Percentiles rank a stretch among this genome's conserved stretches.
phyloP scores from a whole-genome alignment of 495 filamentous ascomycete species.

The Aeminium ludgeri region DNA sequence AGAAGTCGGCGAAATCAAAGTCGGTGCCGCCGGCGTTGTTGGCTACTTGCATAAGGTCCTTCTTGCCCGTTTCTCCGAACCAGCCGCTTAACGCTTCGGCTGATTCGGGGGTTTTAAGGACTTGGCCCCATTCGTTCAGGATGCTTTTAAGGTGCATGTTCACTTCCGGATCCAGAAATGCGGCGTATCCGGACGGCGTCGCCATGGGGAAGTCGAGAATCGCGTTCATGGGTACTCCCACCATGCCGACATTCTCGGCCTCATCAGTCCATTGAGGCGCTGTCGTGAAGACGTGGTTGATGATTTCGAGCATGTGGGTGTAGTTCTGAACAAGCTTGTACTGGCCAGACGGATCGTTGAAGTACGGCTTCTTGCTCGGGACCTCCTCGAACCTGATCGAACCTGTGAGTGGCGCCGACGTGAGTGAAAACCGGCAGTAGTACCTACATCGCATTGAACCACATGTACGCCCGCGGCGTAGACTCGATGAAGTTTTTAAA shows the following conservation, averaged over 20 bases:
- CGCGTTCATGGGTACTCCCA: slow-evolving; percentile 51
- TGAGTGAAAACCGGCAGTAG: background rate
- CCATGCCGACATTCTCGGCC: slow-evolving; percentile 37
- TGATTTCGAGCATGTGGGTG: slow-evolving; percentile 42
- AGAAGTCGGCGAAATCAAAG: slow-evolving; percentile 36
- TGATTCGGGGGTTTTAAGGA: slow-evolving; percentile 35
- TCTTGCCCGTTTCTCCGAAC: slow-evolving; percentile 37
- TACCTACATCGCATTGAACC: slow-evolving; percentile 21
- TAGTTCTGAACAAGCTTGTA: slow-evolving; percentile 43
- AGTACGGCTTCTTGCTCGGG: slow-evolving; percentile 39
- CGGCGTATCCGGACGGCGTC: slow-evolving; percentile 46
- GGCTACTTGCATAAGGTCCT: slow-evolving; percentile 32
- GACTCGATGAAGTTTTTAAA: slow-evolving; percentile 33
- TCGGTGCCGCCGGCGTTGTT: slow-evolving; percentile 28
- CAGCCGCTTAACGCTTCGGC: slow-evolving; percentile 46
- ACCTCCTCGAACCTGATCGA: slow-evolving; percentile 52
- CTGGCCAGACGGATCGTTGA: slow-evolving; percentile 40
- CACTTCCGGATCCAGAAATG: slow-evolving; percentile 49
- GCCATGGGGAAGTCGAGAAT: slow-evolving; percentile 61
- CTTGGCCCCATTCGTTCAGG: slow-evolving; percentile 50
- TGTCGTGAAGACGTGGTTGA: slow-evolving; percentile 45
- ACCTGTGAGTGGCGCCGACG: background rate
- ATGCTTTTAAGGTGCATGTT: slow-evolving; percentile 53
- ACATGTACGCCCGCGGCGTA: slow-evolving; percentile 21
- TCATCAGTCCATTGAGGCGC: slow-evolving; percentile 45